These are phyloP conservation scores for Kewa caespitosa DNA, from an alignment of 179 eudicot species.

Conservation along the genomic window DNA sequence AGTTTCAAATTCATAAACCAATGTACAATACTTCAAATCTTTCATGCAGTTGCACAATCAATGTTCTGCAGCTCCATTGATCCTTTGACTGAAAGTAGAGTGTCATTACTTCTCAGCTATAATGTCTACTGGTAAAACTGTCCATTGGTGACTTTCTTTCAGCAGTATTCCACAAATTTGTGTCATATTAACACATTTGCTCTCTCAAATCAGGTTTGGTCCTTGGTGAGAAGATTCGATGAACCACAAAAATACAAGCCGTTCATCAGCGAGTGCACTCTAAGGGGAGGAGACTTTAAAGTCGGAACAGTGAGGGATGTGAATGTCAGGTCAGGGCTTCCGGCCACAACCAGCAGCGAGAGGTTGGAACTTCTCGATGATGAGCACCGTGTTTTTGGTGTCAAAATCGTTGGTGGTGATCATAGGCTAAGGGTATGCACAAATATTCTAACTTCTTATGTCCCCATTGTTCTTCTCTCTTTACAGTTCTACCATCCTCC, in stretches of 20 bases:
- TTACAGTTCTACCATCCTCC: too few relatives aligned
- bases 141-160: background rate
- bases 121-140: too few relatives aligned
- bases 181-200: background rate
- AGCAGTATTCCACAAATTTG: background rate
- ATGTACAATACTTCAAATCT: too few relatives aligned
- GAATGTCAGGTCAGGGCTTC: slow-evolving; percentile 41
- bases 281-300: slow-evolving; percentile 33
- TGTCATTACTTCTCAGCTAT: too few relatives aligned
- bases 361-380: slow-evolving; percentile 40
- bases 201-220: slow-evolving; percentile 34
- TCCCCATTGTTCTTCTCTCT: background rate
- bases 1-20: too few relatives aligned
- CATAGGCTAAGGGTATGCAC: slow-evolving; percentile 31
- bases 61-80: too few relatives aligned
- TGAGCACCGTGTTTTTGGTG: slow-evolving; percentile 32
- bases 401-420: slow-evolving; percentile 38
- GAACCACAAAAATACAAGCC: slow-evolving; percentile 44
- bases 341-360: slow-evolving; percentile 42
- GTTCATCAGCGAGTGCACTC: slow-evolving; percentile 35
- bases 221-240: slow-evolving; percentile 41
- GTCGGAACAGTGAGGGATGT: slow-evolving; percentile 37
- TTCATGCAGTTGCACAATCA: too few relatives aligned
- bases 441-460: background rate
- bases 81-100: too few relatives aligned